Percentiles rank a stretch among this genome's conserved stretches.
phyloP scores from a whole-genome alignment of 352 stramenopile genomes.

The Globisporangium sylvaticum region DNA sequence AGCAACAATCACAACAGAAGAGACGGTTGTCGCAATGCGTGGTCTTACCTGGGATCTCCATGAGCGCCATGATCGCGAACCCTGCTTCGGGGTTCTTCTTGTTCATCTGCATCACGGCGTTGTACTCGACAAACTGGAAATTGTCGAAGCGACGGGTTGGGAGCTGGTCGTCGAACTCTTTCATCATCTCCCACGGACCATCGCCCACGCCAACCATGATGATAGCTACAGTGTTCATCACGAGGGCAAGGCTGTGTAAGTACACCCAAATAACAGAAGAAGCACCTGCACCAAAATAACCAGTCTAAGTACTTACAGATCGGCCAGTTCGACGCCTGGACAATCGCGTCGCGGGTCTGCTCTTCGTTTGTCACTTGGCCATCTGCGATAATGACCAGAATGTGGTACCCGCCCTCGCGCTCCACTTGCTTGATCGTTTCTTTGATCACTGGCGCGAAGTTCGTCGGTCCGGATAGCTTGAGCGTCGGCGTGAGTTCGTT shows the following conservation, averaged over 20 bases:
- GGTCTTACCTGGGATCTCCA: constrained; percentile 66
- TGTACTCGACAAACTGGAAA: constrained; percentile 82
- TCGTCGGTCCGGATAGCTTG: constrained; percentile 55
- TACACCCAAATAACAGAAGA: background rate
- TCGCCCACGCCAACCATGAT: constrained; percentile 74
- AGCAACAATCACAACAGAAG: background rate
- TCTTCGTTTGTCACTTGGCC: constrained; percentile 57
- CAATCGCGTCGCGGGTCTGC: constrained; percentile 54
- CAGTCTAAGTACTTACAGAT: constrained; percentile 37
- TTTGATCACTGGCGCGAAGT: constrained; percentile 64
- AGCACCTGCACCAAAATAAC: too few species aligned
- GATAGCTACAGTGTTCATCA: constrained; percentile 27
- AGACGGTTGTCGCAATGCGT: background rate
- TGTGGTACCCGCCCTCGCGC: constrained; percentile 58
- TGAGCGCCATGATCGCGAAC: constrained; percentile 69
- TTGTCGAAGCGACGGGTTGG: constrained; percentile 72
- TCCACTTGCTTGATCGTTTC: constrained; percentile 46
- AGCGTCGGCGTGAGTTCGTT: constrained; percentile 52
- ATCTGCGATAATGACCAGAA: constrained; percentile 72
- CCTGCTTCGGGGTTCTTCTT: constrained; percentile 59
- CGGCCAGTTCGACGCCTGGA: constrained; percentile 57
- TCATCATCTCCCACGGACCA: constrained; percentile 77
- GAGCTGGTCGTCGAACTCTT: constrained; percentile 68
- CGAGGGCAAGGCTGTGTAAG: background rate
- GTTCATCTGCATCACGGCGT: constrained; percentile 57